Evolutionary conservation across 495 filamentous ascomycete species (phyloP), one percentile per base, ranked within the genome.

Genomic region (Neurospora sp.): DNA sequence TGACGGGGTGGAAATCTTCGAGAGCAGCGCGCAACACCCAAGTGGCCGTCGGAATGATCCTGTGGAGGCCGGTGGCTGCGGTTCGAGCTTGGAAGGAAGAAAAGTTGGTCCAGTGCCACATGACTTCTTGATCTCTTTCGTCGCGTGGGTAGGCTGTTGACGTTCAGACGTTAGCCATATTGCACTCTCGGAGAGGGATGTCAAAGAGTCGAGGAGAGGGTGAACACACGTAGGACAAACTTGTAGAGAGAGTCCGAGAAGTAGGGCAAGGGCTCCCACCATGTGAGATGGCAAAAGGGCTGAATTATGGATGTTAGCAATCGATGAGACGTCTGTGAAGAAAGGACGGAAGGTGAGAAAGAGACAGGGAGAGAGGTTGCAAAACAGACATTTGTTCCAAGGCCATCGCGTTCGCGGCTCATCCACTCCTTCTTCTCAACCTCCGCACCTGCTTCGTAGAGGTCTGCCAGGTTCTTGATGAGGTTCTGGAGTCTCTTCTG

Each of bases 1-100:
- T 38, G 44, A 66, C 8, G n/a, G 71, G 71, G 71, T 72, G 71
- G 10, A 72, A 72, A 20, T 72, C 44, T 46, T 72, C 44, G 12
- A 72, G 27, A 2, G 71, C 71, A n/a, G 42, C 44, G 18, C 71
- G 71, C 44, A 72, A 31, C 23, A 66, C 54, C 54, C 54, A 66
- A 9, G 27, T 66, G 3, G 54, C 54, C 12, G 1, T 7, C 12
- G 54, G 54, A 35, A 66, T 66, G 14, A 66, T 18, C 2, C 54
- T 31, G 27, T 66, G 27, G 27, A 37, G 54, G 54, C 27, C 54
- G 14, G 27, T 66, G 27, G 54, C 54, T 16, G 54, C 54, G 12
- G 54, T 66, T 16, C 54, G 12, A 18, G 27, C 54, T 66, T 66
- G 54, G 14, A 66, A 66, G 7, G 6, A 18, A 35, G 54, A 66